A percentile compares a stretch with the other conserved stretches of the same genome.
phyloP scores from a whole-genome alignment of 164 flowering plant species.

The Protea cynaroides region DNA sequence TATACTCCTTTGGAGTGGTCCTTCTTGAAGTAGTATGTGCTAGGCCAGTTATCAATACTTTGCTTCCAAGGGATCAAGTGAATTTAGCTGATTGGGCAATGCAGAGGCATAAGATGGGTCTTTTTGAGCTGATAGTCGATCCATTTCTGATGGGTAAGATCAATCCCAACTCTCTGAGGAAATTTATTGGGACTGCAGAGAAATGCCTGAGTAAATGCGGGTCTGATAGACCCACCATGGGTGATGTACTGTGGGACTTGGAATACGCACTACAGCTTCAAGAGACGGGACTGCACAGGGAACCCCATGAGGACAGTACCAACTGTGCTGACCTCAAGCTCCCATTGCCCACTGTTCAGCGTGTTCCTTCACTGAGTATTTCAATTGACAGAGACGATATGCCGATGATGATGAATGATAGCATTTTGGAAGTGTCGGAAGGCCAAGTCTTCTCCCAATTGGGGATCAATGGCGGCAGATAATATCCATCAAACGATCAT shows the following conservation, averaged over 20 bases:
- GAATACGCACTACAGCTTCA: constrained; percentile 34
- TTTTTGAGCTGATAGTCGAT: constrained; percentile 24
- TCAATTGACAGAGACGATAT: too few relatives aligned
- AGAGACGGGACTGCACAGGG: constrained; percentile 6
- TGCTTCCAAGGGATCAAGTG: constrained; percentile 23
- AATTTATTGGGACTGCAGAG: constrained; percentile 26
- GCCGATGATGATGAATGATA: neutral
- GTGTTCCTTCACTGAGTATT: constrained; percentile 23
- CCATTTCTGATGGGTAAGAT: constrained; percentile 25
- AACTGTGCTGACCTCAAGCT: constrained; percentile 9
- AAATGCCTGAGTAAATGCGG: constrained; percentile 29
- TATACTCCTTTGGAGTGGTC: constrained; percentile 39
- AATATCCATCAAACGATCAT: neutral
- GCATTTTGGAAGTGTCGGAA: constrained; percentile 1
- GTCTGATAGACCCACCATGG: constrained; percentile 30
- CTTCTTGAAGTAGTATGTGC: constrained; percentile 36
- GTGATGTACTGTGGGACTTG: constrained; percentile 32
- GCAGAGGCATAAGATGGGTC: constrained; percentile 17
- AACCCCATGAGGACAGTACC: constrained; percentile 20
- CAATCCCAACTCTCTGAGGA: constrained; percentile 23
- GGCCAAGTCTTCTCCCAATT: constrained; percentile 39
- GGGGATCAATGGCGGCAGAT: constrained; percentile 26
- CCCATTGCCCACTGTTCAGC: constrained; percentile 15
- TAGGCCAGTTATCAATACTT: constrained; percentile 20
- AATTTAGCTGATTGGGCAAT: constrained; percentile 36